phyloP scores from a whole-genome alignment of 805 yeast genomes.

The Kodamaea lidongshanica region DNA sequence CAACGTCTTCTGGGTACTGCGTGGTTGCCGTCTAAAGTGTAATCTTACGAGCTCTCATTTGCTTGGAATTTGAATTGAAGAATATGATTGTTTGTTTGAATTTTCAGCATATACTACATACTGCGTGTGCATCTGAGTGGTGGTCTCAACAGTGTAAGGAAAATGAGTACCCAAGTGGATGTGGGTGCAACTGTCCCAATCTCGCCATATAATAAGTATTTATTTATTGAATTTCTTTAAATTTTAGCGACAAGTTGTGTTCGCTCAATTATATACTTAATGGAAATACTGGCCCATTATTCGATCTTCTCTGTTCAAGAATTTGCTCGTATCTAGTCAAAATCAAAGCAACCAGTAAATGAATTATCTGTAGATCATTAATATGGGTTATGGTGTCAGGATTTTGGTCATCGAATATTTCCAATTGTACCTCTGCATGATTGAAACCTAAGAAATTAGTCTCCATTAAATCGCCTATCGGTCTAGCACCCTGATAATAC shows the following conservation, averaged over 20 bases:
- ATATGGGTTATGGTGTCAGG: slow-evolving; percentile 4
- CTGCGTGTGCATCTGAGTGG: slow-evolving; percentile 76
- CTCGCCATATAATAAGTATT: too few species aligned
- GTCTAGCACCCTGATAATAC: slow-evolving; percentile 4
- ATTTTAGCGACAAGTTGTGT: too few species aligned
- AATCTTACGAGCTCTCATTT: too few species aligned
- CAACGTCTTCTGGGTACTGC: too few species aligned
- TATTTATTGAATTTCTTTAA: too few species aligned
- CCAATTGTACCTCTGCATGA: slow-evolving; percentile 4
- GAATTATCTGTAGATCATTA: slow-evolving; percentile 4
- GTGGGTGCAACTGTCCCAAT: slow-evolving; percentile 69
- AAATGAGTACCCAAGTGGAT: slow-evolving; percentile 72
- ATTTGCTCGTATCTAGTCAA: slow-evolving; percentile 7
- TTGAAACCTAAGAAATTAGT: slow-evolving; percentile 1
- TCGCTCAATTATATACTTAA: slow-evolving; percentile 1
- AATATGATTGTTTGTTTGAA: slow-evolving; percentile 60
- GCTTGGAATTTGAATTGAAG: slow-evolving; percentile 52
- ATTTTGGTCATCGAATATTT: slow-evolving; percentile 1
- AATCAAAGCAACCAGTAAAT: slow-evolving; percentile 6
- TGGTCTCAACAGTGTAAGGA: slow-evolving; percentile 42
- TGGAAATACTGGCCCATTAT: slow-evolving; percentile 5
- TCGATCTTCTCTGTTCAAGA: slow-evolving; percentile 5
- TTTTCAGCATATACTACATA: slow-evolving; percentile 77
- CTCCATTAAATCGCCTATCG: slow-evolving; percentile 7
- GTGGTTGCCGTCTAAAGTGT: too few species aligned